Base-by-base conservation (phyloP, 2,329 filamentous ascomycete genomes). In the Xylaria sp. region DNA sequence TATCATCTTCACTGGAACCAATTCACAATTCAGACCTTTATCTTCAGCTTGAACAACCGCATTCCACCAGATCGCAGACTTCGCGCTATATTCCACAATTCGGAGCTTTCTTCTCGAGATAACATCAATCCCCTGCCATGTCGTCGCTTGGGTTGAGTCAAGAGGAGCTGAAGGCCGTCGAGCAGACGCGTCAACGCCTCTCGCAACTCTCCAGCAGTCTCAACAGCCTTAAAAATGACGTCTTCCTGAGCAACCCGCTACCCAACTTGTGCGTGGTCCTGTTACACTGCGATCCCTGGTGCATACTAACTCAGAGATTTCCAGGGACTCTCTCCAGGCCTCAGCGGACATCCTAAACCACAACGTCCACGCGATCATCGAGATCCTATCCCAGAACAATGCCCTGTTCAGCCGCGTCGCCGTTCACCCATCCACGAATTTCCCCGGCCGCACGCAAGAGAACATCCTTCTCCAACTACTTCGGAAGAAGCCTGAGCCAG, bases 401-500 rank as follows among this genome's bases (percentile, higher is more conserved):
- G 85, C 90, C 47, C 85, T 93, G 51, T 88, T 96, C 68, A 85
- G 85, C 63, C 87, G 88, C 61, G 85, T 93, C 58, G 90, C 92
- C 69, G 87, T 92, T 25, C 93, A 92, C 75, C 93, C 93, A 0
- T 88, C 90, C 13, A 91, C 92, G 1, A 89, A 89, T 77, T 96
- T 87, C 79, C 93, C 88, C 4, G 90, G 88, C 42, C 89, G 86
- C 72, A 90, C 86, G 5, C 89, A 92, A 66, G 88, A 91, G 77
- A 80, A 78, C 55, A 83, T 92, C 3, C 84, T 95, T 1, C 84
- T 87, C 29, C 87, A 90, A 73, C 83, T 97, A 1, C 82, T 96
- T 36, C 90, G 93, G 44, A 96, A 96, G 80, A 96, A 96, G 77
- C 85, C 94, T 55, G 93, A 96, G 71, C 92, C 92, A 0, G 85